Evolutionary conservation across 139 green algal genomes (phyloP).

Genomic region (Mychonastes homosphaera): DNA sequence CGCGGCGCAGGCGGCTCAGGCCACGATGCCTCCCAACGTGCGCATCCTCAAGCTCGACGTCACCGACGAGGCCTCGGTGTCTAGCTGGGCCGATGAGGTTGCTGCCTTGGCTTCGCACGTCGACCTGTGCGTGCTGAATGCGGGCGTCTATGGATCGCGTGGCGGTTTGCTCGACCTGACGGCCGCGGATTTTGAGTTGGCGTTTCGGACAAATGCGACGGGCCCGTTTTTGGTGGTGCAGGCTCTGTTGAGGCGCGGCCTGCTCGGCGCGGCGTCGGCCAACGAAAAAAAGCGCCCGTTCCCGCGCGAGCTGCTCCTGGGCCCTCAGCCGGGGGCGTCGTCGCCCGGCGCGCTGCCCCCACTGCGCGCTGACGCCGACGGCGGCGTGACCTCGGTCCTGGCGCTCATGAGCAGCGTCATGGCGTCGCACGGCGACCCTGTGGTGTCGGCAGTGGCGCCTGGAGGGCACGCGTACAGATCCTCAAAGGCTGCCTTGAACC

Average conservation of each 20-base stretch:
- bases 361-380: neutral
- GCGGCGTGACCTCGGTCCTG: slow-evolving; percentile 18
- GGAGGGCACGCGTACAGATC: slow-evolving; percentile 37
- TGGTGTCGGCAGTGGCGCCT: slow-evolving; percentile 14
- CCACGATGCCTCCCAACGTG: no score
- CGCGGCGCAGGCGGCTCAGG: neutral
- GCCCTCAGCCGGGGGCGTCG: neutral
- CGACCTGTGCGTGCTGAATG: no score
- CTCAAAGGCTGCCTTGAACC: slow-evolving; percentile 59
- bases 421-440: slow-evolving; percentile 22
- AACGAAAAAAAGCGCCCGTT: neutral
- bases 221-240: slow-evolving; percentile 45
- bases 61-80: neutral
- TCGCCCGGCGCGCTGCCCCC: neutral
- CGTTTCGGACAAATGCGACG: slow-evolving; percentile 32
- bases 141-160: slow-evolving; percentile 6
- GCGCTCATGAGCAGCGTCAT: slow-evolving; percentile 41
- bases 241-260: slow-evolving; percentile 25
- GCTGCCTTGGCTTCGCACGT: no score
- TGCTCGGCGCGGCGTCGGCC: slow-evolving; percentile 4
- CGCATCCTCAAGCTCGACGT: neutral
- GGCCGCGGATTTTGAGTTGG: slow-evolving; percentile 26
- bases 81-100: neutral
- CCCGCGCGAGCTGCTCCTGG: neutral
- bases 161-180: neutral